Conservation (phyloP, 768 basidiomycete genomes). For the Boletus sensibilis region DNA sequence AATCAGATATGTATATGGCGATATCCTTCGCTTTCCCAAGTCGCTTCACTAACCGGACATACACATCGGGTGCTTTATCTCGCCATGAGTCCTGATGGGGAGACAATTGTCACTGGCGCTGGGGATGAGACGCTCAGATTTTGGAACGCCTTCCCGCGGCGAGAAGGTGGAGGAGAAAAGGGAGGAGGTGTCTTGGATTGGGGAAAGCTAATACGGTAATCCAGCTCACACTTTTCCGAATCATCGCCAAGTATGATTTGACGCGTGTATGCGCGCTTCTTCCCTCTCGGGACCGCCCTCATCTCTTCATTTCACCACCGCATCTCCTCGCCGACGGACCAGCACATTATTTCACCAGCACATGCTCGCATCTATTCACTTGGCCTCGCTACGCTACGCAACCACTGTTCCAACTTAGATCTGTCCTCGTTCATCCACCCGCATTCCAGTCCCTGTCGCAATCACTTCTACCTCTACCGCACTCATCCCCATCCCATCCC, state of each 20-base stretch:
- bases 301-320: neutral
- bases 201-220: slow-evolving; percentile 50
- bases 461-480: slow-evolving; percentile 3
- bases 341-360: slow-evolving; percentile 23
- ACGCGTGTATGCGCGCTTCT: slow-evolving; percentile 6
- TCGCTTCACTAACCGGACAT: slow-evolving; percentile 92
- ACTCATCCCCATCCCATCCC: neutral
- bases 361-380: slow-evolving; percentile 29
- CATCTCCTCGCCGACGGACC: slow-evolving; percentile 11
- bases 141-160: slow-evolving; percentile 96
- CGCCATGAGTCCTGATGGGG: slow-evolving; percentile 96
- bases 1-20: slow-evolving; percentile 97
- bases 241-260: neutral
- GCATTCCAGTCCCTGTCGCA: slow-evolving; percentile 19
- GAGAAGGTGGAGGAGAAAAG: slow-evolving; percentile 42
- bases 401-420: slow-evolving; percentile 22
- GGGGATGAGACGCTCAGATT: slow-evolving; percentile 97
- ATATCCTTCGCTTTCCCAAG: slow-evolving; percentile 91
- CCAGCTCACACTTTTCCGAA: neutral
- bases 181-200: slow-evolving; percentile 46
- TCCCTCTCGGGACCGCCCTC: neutral
- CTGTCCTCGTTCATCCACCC: slow-evolving; percentile 18
- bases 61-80: slow-evolving; percentile 93
- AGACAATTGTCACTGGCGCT: slow-evolving; percentile 97
- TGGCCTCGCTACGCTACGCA: slow-evolving; percentile 11